Evolutionary conservation across 805 yeast genomes (phyloP), one percentile per base, ranked within the genome.

Genomic region (Starmerella scarabaei): DNA sequence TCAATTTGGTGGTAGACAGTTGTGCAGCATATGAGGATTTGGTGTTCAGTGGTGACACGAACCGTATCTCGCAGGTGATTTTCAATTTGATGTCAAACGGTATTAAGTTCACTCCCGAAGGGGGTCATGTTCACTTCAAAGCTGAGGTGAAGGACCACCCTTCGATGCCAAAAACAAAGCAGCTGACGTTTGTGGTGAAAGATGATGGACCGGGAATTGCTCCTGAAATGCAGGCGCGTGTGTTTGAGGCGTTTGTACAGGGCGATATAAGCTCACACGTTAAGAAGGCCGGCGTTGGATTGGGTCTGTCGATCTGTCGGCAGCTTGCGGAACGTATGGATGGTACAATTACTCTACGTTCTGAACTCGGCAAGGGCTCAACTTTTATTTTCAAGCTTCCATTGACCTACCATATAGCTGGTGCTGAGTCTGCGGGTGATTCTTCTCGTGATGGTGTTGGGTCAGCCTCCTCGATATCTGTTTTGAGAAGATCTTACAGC

Each of bases 141-240:
- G 55, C 44, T 36, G 44, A 27, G 5, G 39, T 41, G 4, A 12
- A 18, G 27, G 30, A 31, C 11, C 29, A 16, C 29, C 24, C 35
- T 12, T 21, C 33, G 14, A 7, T 19, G 4, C 32, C 30, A 4
- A 35, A 36, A 15, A 24, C 20, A 12, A 41, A 35, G 21, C n/a
- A 5, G 1, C 55, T 77, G 24, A 77, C 77, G 47, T 72, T 86
- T 36, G 74, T 75, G 42, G 95, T 88, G 11, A 69, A 68, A 28
- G 98, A 88, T 57, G 83, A 93, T 0, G 97, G 98, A 3, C 86
- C 96, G 0, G 98, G 98, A 44, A 86, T 88, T 38, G 93, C 83
- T 30, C 75, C 78, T 12, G 74, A 77, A 1, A 60, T 85, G 40
- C 95, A 82, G 53, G 75, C 75, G 33, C 75, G 80, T 45, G 93